phyloP scores from a whole-genome alignment of 805 yeast genomes.

The Naumovozyma castellii region DNA sequence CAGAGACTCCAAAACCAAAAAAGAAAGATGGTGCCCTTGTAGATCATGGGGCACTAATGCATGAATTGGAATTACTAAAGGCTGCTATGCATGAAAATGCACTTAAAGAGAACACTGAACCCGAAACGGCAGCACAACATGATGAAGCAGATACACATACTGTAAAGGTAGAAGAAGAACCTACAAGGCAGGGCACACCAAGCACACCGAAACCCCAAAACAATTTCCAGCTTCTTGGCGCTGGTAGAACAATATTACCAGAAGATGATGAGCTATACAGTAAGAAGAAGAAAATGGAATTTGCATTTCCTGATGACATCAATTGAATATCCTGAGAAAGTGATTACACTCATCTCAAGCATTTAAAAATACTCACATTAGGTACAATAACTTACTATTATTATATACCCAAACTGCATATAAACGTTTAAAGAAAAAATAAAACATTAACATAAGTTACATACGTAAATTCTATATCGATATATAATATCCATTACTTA shows the following conservation, averaged over 20 bases:
- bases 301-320: constrained; percentile 27
- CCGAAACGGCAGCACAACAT: constrained; percentile 7
- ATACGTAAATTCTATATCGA: neutral
- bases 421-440: neutral
- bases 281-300: constrained; percentile 13
- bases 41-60: constrained; percentile 25
- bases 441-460: neutral
- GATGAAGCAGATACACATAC: neutral
- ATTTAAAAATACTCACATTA: too few relatives aligned
- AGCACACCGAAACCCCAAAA: constrained; percentile 8
- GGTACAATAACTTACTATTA: too few relatives aligned
- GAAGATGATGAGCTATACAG: constrained; percentile 24
- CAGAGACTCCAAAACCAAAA: constrained; percentile 4
- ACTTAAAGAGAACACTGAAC: constrained; percentile 3
- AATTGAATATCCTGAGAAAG: too few relatives aligned
- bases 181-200: neutral
- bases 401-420: neutral
- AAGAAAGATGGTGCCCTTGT: constrained; percentile 20
- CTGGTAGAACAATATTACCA: constrained; percentile 23
- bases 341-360: too few relatives aligned
- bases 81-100: constrained; percentile 18
- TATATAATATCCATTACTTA: too few relatives aligned
- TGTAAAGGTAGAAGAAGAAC: neutral
- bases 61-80: constrained; percentile 19
- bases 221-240: constrained; percentile 23